These are phyloP conservation scores for Aquilaria yunnanensis DNA, from an alignment of 345 rosid species.

Conservation along the genomic window DNA sequence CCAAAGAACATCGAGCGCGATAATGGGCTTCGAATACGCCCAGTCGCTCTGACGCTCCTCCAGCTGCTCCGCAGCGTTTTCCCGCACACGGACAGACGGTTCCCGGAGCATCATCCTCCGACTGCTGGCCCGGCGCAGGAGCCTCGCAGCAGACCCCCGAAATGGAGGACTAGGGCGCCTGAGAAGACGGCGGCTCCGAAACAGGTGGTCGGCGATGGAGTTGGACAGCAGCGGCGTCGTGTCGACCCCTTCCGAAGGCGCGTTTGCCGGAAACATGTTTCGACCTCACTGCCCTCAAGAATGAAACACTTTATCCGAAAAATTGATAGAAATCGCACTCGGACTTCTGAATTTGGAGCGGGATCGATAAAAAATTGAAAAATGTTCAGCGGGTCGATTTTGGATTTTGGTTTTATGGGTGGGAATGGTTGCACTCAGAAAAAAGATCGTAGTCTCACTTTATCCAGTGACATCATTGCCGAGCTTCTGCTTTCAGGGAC, in stretches of 20 bases:
- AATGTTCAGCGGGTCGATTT: constrained; percentile 14
- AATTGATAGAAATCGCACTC: constrained; percentile 2
- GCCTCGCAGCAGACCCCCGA: constrained; percentile 55
- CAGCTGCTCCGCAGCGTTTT: constrained; percentile 87
- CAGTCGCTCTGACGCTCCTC: constrained; percentile 74
- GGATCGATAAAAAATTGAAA: constrained; percentile 11
- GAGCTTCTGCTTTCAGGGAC: no score
- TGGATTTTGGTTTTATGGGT: background rate
- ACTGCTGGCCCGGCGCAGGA: constrained; percentile 72
- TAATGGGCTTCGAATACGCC: constrained; percentile 73
- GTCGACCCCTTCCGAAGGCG: constrained; percentile 31
- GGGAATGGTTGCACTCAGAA: background rate
- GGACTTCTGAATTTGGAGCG: background rate
- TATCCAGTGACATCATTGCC: no score
- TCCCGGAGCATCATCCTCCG: constrained; percentile 77
- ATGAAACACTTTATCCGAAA: background rate
- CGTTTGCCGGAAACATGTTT: constrained; percentile 14
- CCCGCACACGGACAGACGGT: constrained; percentile 75
- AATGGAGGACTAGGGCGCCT: constrained; percentile 51
- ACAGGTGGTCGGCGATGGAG: constrained; percentile 37
- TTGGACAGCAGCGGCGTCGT: constrained; percentile 38
- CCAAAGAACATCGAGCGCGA: constrained; percentile 66
- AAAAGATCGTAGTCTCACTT: no score
- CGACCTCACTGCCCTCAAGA: no score
- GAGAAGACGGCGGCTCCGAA: constrained; percentile 50